Base-by-base conservation (phyloP, 176 grass and related monocot genomes). In the Coix lacrymajobi region DNA sequence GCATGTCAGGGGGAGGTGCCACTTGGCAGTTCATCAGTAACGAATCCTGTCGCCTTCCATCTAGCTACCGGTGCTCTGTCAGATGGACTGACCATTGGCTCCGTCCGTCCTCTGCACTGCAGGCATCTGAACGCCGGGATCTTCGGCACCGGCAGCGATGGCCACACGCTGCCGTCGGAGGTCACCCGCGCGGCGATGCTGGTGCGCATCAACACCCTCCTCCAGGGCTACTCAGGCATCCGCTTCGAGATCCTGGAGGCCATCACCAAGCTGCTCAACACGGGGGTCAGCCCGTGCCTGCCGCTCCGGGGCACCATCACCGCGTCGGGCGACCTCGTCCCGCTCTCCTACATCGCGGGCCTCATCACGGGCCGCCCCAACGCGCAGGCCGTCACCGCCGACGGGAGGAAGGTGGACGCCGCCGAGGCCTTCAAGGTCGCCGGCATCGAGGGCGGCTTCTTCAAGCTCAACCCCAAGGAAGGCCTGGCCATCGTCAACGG, bases 401-500 rank as follows among this genome's bases (percentile, higher is more conserved):
- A 95, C 17, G 93, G 93, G 12, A 74, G 86, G 76, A 90, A 81
- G 77, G 81, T 95, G 31, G 86, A 91, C 84, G 90, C 93, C 73
- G 81, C 85, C 6, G 93, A 95, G 90, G 93, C 93, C 2, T 96
- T 96, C 83, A 92, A 93, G 83, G 14, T 83, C 34, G 90, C 93
- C 2, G 93, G 93, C 71, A 93, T 96, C 76, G 69, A 85, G 74
- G 83, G 87, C 36, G 88, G 87, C 72, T 96, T 96, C 83, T 98
- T 98, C 86, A 88, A 79, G 84, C 92, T 98, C 13, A 92, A 95
- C 75, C 96, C 96, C 68, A 98, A 98, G 92, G 96, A 98, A 15
- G 96, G 92, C 0, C 92, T 98, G 3, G 96, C 96, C 30, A 90
- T 98, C 7, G 96, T 98, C 61, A 98, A 98, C 34, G 96, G 96